These are phyloP conservation scores for Hypoxylon fuscum DNA, from an alignment of 495 filamentous ascomycete species.

Conservation along the genomic window DNA sequence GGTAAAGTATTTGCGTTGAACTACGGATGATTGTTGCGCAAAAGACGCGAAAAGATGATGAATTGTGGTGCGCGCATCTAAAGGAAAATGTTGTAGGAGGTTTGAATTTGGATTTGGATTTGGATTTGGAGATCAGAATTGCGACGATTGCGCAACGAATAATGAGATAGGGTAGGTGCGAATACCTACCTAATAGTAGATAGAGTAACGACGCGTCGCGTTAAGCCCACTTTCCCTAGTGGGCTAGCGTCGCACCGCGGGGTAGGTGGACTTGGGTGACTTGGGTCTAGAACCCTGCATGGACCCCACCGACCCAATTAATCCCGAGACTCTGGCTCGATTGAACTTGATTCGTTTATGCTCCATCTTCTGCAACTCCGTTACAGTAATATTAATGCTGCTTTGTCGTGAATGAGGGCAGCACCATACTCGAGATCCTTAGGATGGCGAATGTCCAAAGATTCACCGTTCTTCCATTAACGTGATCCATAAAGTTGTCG, in stretches of 20 bases:
- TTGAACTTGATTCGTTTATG: conserved; percentile 3
- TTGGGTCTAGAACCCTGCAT: neutral
- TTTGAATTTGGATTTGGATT: too few species aligned
- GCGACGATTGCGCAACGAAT: too few species aligned
- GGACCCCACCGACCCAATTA: neutral
- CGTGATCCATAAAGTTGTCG: conserved; percentile 3
- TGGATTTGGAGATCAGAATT: too few species aligned
- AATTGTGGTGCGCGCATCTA: too few species aligned
- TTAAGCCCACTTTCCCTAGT: conserved; percentile 23
- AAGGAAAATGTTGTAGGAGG: too few species aligned
- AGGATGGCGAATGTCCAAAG: neutral
- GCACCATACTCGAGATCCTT: neutral
- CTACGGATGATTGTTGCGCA: neutral
- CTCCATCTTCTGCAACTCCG: neutral
- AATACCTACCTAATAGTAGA: too few species aligned
- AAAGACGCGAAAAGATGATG: too few species aligned
- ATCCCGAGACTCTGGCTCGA: conserved; percentile 18
- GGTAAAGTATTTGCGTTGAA: too few species aligned
- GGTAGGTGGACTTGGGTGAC: neutral
- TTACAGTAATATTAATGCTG: too few species aligned
- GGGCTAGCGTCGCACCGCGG: conserved; percentile 8
- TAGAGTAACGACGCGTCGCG: too few species aligned
- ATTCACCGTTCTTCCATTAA: conserved; percentile 2
- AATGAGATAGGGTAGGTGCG: too few species aligned
- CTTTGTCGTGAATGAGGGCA: neutral